These are phyloP conservation scores for Omphalotus olearius DNA, from an alignment of 1,284 basidiomycete genomes.

Conservation along the genomic window DNA sequence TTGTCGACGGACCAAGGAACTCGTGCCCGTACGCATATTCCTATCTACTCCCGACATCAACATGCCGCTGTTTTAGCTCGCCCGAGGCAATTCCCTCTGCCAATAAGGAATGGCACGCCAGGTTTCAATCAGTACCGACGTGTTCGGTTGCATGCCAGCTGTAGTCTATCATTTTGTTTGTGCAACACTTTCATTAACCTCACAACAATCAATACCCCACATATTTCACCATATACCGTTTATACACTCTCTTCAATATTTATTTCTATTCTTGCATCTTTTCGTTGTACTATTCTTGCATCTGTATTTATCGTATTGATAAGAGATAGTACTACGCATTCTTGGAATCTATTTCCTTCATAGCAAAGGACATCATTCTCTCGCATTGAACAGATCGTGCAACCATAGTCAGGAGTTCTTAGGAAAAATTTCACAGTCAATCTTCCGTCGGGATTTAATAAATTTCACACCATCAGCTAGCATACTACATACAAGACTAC, in stretches of 20 bases:
- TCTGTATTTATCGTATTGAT: too few species aligned
- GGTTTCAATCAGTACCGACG: not conserved
- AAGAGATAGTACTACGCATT: not conserved
- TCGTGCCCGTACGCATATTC: not conserved
- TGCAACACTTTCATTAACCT: too few species aligned
- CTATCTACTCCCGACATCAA: not conserved
- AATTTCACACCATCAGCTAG: not conserved
- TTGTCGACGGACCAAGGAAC: not conserved
- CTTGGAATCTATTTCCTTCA: not conserved
- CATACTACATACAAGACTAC: not conserved
- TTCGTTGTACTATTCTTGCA: too few species aligned
- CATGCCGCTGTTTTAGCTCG: not conserved
- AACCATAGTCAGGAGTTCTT: too few species aligned
- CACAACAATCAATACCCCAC: not conserved
- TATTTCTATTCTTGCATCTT: too few species aligned
- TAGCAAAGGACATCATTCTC: too few species aligned
- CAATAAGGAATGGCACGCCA: constrained; percentile 1
- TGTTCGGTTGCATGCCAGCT: not conserved
- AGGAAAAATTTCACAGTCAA: too few species aligned
- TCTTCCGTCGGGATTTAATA: not conserved
- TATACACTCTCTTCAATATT: too few species aligned
- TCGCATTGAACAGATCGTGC: too few species aligned
- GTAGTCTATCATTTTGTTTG: not conserved
- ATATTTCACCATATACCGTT: too few species aligned
- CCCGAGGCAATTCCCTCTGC: too few species aligned